Conservation (phyloP, 164 flowering plant species). For the Protea cynaroides region DNA sequence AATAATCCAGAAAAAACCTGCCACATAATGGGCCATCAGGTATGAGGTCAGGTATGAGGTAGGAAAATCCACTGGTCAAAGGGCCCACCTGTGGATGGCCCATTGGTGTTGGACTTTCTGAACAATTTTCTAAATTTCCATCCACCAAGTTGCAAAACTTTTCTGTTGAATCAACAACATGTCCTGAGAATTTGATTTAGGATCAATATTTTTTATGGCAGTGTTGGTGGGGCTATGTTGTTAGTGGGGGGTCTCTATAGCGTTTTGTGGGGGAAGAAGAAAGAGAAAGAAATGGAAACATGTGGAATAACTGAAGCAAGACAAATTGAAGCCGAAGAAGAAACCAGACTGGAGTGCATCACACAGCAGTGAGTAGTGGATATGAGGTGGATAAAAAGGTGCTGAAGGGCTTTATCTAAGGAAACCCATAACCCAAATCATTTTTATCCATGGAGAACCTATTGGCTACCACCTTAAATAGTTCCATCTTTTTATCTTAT, state of each 20-base stretch:
- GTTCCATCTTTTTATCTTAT: neutral
- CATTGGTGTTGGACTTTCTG: neutral
- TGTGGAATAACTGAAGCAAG: constrained; percentile 7
- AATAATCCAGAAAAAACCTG: neutral
- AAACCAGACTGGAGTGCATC: constrained; percentile 25
- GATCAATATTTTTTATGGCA: constrained; percentile 14
- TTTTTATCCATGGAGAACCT: neutral
- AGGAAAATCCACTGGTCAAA: no score
- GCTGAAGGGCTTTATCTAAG: neutral
- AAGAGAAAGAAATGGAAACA: constrained; percentile 20
- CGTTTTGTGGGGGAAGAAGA: constrained; percentile 44
- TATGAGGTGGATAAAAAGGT: neutral
- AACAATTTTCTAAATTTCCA: no score
- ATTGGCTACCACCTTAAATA: neutral
- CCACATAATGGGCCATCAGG: no score
- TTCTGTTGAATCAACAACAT: no score
- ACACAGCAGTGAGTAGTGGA: neutral
- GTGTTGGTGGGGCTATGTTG: constrained; percentile 39
- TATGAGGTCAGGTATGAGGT: no score
- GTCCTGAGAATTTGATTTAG: neutral
- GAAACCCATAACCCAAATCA: neutral
- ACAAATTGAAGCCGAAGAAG: constrained; percentile 15
- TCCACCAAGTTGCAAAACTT: no score
- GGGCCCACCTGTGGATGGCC: no score
- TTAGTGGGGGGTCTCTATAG: constrained; percentile 39